Percentiles rank a stretch among this genome's conserved stretches.
Conservation (phyloP, 2,329 filamentous ascomycete species). For the Venturia carpophila region DNA sequence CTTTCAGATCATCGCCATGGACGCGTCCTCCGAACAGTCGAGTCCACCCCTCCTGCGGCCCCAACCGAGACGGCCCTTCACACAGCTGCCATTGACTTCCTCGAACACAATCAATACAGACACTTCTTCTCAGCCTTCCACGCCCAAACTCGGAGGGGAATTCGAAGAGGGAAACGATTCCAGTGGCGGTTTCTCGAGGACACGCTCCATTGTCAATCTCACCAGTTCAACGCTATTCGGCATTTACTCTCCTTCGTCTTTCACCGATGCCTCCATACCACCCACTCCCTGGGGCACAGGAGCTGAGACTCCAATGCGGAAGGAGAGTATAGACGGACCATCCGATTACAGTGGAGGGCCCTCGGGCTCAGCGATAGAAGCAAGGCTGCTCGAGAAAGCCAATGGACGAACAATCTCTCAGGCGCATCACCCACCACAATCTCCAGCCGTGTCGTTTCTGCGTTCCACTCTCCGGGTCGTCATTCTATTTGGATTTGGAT, state of each 20-base stretch:
- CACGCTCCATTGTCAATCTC: slow-evolving; percentile 74
- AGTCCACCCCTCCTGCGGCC: slow-evolving; percentile 32
- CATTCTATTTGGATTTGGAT: slow-evolving; percentile 69
- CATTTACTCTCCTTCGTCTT: slow-evolving; percentile 69
- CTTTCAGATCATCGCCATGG: background rate
- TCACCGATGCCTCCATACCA: slow-evolving; percentile 49
- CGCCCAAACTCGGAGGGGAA: slow-evolving; percentile 22
- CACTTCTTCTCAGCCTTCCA: slow-evolving; percentile 23
- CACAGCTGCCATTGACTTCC: slow-evolving; percentile 16
- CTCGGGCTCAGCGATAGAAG: slow-evolving; percentile 24
- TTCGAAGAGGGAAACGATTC: background rate
- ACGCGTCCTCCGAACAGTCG: background rate
- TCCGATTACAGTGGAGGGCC: slow-evolving; percentile 23
- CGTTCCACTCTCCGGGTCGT: background rate
- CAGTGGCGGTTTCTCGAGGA: slow-evolving; percentile 41
- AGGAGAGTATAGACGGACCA: slow-evolving; percentile 5
- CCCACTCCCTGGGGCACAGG: slow-evolving; percentile 73
- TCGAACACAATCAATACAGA: slow-evolving; percentile 19
- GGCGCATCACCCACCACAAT: slow-evolving; percentile 5
- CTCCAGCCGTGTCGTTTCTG: background rate
- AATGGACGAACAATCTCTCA: background rate
- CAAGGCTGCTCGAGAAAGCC: slow-evolving; percentile 5
- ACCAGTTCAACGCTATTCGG: slow-evolving; percentile 84
- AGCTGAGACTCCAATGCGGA: slow-evolving; percentile 54
- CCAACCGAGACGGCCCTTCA: slow-evolving; percentile 32